phyloP scores from a whole-genome alignment of 2,329 filamentous ascomycete genomes.

The Orbilia blumenaviensis region DNA sequence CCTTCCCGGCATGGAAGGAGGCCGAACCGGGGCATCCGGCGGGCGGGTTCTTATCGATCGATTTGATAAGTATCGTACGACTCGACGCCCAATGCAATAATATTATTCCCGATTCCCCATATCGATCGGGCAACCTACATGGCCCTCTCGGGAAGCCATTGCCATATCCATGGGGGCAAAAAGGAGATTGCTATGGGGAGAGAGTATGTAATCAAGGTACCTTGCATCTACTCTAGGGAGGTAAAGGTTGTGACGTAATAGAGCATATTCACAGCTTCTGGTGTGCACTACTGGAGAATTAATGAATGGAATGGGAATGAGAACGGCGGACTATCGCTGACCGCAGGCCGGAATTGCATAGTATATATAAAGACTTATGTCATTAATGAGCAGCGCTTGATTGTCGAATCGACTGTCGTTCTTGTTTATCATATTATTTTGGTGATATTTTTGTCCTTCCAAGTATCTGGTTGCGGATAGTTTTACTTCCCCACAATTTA shows the following conservation, averaged over 20 bases:
- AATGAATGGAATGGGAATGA: not conserved
- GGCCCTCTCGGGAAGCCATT: no score
- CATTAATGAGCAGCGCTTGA: not conserved
- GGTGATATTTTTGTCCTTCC: not conserved
- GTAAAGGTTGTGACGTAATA: conserved; percentile 17
- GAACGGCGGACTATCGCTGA: not conserved
- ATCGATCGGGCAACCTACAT: no score
- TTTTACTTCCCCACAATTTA: not conserved
- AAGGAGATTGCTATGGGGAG: no score
- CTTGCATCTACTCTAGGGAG: conserved; percentile 4
- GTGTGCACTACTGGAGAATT: no score
- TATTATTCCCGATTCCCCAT: no score
- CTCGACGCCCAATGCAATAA: no score
- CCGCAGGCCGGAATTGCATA: not conserved
- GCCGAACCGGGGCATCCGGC: no score
- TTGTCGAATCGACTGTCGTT: not conserved
- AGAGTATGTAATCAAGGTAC: not conserved
- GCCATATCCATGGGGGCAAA: no score
- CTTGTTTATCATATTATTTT: not conserved
- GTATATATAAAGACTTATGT: not conserved
- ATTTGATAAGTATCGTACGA: no score
- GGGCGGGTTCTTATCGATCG: no score
- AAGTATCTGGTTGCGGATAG: not conserved
- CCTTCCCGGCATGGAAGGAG: no score
- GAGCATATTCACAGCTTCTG: not conserved